A percentile compares a stretch with the other conserved stretches of the same genome.
Evolutionary conservation across 140 eudicot species (phyloP).

Genomic region (Bidens hawaiensis): DNA sequence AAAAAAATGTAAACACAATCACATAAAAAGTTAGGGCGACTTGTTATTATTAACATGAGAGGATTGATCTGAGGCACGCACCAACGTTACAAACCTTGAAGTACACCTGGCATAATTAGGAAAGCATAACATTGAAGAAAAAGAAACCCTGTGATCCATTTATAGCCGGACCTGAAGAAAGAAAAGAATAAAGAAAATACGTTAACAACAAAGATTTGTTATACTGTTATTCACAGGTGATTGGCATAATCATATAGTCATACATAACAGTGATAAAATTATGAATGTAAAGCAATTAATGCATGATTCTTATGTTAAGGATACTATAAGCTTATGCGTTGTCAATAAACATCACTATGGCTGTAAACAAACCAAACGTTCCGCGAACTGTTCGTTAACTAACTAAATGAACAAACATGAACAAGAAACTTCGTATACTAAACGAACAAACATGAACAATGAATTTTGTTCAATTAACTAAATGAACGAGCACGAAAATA

Average conservation of each 20-base stretch:
- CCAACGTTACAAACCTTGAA: conserved; percentile 75
- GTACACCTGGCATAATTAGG: conserved; percentile 86
- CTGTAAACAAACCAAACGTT: too few relatives aligned
- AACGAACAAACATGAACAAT: too few relatives aligned
- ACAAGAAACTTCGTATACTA: too few relatives aligned
- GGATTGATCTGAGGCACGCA: conserved; percentile 28
- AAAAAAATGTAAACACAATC: background rate
- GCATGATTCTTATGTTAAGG: background rate
- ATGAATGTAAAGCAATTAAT: background rate
- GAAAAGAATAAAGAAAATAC: conserved; percentile 24
- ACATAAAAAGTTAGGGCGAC: background rate
- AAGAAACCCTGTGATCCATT: conserved; percentile 67
- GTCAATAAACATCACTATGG: background rate
- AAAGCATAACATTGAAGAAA: conserved; percentile 75
- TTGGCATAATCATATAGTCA: background rate
- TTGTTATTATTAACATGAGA: conserved; percentile 15
- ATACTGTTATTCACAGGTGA: background rate
- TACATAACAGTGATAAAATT: background rate
- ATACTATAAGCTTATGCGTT: background rate
- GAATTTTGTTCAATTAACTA: too few relatives aligned
- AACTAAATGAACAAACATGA: too few relatives aligned
- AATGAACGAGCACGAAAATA: too few relatives aligned
- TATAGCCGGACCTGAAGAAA: conserved; percentile 83
- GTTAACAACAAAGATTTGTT: background rate
- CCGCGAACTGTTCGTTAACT: too few relatives aligned